A percentile compares a stretch with the other conserved stretches of the same genome.
Evolutionary conservation across 2,329 filamentous ascomycete species (phyloP).

Genomic region (Aspergillus ustus): DNA sequence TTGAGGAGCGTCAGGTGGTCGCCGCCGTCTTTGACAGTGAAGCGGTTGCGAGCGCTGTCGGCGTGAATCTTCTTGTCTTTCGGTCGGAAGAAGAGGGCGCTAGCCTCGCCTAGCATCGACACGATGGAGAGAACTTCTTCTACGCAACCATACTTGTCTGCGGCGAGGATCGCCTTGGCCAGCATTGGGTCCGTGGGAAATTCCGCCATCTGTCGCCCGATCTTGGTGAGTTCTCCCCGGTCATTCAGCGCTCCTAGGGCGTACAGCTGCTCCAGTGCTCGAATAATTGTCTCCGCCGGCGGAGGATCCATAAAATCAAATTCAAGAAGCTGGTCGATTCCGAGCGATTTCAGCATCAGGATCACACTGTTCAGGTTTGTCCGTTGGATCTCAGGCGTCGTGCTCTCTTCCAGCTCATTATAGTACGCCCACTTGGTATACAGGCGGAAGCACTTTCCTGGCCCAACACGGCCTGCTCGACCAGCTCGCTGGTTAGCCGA

Average conservation of each 20-base stretch:
- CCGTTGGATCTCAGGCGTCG: constrained; percentile 89
- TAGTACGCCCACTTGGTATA: constrained; percentile 95
- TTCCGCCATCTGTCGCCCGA: constrained; percentile 93
- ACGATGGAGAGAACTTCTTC: constrained; percentile 92
- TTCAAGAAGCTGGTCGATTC: constrained; percentile 87
- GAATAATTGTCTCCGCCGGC: constrained; percentile 84
- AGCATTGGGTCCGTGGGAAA: constrained; percentile 93
- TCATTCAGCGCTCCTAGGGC: constrained; percentile 88
- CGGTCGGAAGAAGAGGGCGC: constrained; percentile 87
- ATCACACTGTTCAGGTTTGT: constrained; percentile 86
- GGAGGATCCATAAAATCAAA: constrained; percentile 98
- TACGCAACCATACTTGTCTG: constrained; percentile 88
- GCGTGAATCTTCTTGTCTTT: constrained; percentile 98
- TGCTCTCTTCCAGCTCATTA: constrained; percentile 91
- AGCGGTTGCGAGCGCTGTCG: constrained; percentile 84
- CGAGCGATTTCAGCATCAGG: constrained; percentile 82
- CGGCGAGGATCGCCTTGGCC: constrained; percentile 83
- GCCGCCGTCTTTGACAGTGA: constrained; percentile 87
- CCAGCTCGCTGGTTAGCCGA: constrained; percentile 92
- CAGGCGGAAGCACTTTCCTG: constrained; percentile 89
- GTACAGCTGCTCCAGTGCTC: constrained; percentile 87
- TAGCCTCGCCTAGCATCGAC: constrained; percentile 89
- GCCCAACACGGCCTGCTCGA: constrained; percentile 87
- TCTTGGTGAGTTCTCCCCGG: constrained; percentile 83
- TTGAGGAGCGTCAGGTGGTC: constrained; percentile 89